Conservation (phyloP, 345 rosid genomes). For the Diplotaxis tenuifolia region DNA sequence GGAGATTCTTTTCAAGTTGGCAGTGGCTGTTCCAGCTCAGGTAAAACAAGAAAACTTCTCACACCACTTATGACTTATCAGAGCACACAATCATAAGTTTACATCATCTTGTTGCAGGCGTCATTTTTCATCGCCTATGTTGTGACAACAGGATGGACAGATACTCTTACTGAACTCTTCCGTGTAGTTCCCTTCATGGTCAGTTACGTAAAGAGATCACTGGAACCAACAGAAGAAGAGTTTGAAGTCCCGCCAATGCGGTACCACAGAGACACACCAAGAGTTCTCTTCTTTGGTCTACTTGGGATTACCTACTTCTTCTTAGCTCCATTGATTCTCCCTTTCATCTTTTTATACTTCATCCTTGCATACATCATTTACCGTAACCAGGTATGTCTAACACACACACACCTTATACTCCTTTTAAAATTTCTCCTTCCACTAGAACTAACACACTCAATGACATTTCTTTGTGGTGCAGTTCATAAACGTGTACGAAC, state of each 20-base stretch:
- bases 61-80: background rate
- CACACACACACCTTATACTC: constrained; percentile 10
- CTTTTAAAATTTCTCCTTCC: background rate
- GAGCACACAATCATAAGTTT: background rate
- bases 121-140: constrained; percentile 93
- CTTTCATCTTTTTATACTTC: constrained; percentile 81
- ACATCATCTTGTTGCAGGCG: constrained; percentile 57
- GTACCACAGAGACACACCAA: constrained; percentile 80
- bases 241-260: constrained; percentile 69
- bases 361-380: constrained; percentile 78
- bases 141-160: constrained; percentile 96
- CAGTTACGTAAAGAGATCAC: constrained; percentile 54
- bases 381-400: constrained; percentile 77
- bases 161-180: constrained; percentile 80
- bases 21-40: constrained; percentile 91
- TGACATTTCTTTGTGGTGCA: constrained; percentile 41
- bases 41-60: constrained; percentile 40
- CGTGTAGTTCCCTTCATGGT: constrained; percentile 69
- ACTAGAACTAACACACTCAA: background rate
- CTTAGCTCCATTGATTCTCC: constrained; percentile 89
- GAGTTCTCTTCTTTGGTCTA: constrained; percentile 83
- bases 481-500: constrained; percentile 83
- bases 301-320: constrained; percentile 91
- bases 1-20: constrained; percentile 69
- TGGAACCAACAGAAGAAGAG: constrained; percentile 45